Percentiles rank a stretch among this genome's conserved stretches.
These are phyloP conservation scores for Spergularia bocconei DNA, from an alignment of 148 eudicot genomes.

Conservation along the genomic window DNA sequence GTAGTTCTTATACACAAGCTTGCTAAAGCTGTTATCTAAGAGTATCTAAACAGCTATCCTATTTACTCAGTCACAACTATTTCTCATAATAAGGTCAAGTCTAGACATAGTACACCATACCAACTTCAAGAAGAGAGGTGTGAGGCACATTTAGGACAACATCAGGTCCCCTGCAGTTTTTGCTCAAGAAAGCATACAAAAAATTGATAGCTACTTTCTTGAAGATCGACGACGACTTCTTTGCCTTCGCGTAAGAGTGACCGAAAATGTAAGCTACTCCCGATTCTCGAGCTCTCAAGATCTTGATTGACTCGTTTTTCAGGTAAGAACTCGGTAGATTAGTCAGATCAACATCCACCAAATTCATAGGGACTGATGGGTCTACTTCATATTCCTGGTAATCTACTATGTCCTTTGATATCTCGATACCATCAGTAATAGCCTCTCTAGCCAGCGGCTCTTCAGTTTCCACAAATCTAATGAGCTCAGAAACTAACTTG, in stretches of 20 bases:
- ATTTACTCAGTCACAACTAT: neutral
- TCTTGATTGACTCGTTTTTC: conserved; percentile 39
- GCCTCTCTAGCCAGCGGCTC: conserved; percentile 17
- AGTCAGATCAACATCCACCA: conserved; percentile 9
- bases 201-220: conserved; percentile 54
- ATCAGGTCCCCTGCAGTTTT: conserved; percentile 59
- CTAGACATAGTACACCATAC: conserved; percentile 66
- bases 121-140: conserved; percentile 61
- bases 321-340: conserved; percentile 21
- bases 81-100: neutral
- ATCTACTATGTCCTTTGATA: conserved; percentile 7
- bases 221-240: conserved; percentile 44
- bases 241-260: conserved; percentile 58
- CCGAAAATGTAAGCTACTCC: conserved; percentile 59
- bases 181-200: conserved; percentile 52
- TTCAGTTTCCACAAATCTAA: conserved; percentile 43
- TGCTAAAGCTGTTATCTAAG: conserved; percentile 1
- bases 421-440: conserved; percentile 12
- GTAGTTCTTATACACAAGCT: conserved; percentile 3
- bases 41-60: neutral
- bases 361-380: conserved; percentile 18
- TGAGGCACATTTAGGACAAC: conserved; percentile 58
- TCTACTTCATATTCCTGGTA: conserved; percentile 23
- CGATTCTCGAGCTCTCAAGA: conserved; percentile 49
- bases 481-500: conserved; percentile 31